These are phyloP conservation scores for Pholiota conissans DNA, from an alignment of 768 basidiomycete genomes.

Conservation along the genomic window DNA sequence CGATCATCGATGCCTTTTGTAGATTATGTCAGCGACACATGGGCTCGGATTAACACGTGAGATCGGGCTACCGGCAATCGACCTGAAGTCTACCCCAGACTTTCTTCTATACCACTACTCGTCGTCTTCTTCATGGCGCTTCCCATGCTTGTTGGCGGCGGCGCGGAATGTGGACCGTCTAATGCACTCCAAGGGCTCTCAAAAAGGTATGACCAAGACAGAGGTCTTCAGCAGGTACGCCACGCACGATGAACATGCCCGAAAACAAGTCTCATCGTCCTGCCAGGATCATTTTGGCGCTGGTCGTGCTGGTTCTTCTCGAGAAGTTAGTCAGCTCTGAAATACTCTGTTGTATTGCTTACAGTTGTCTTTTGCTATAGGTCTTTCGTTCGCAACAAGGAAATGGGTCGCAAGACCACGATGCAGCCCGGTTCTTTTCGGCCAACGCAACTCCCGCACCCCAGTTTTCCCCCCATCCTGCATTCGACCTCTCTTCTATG, in stretches of 20 bases:
- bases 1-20: not conserved
- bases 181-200: slow-evolving; percentile 81
- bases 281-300: slow-evolving; percentile 69
- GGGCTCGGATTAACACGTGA: slow-evolving; percentile 16
- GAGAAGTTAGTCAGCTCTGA: slow-evolving; percentile 44
- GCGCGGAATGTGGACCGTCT: slow-evolving; percentile 82
- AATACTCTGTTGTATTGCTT: not conserved
- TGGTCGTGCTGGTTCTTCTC: slow-evolving; percentile 59
- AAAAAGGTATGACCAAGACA: slow-evolving; percentile 78
- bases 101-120: slow-evolving; percentile 4
- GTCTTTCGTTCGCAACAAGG: slow-evolving; percentile 58
- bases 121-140: slow-evolving; percentile 58
- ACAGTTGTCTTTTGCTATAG: slow-evolving; percentile 31
- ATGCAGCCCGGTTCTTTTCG: slow-evolving; percentile 72
- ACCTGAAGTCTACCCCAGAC: slow-evolving; percentile 11
- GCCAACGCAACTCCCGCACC: slow-evolving; percentile 28
- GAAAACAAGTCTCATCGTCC: slow-evolving; percentile 13
- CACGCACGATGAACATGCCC: slow-evolving; percentile 7
- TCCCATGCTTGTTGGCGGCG: slow-evolving; percentile 72
- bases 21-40: slow-evolving; percentile 1
- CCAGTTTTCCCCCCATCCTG: slow-evolving; percentile 33
- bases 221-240: slow-evolving; percentile 73
- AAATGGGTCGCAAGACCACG: slow-evolving; percentile 50
- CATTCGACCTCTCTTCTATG: slow-evolving; percentile 65
- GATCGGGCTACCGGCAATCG: slow-evolving; percentile 15